phyloP scores from a whole-genome alignment of 1,284 basidiomycete species.

The Ceratobasidium sp. region DNA sequence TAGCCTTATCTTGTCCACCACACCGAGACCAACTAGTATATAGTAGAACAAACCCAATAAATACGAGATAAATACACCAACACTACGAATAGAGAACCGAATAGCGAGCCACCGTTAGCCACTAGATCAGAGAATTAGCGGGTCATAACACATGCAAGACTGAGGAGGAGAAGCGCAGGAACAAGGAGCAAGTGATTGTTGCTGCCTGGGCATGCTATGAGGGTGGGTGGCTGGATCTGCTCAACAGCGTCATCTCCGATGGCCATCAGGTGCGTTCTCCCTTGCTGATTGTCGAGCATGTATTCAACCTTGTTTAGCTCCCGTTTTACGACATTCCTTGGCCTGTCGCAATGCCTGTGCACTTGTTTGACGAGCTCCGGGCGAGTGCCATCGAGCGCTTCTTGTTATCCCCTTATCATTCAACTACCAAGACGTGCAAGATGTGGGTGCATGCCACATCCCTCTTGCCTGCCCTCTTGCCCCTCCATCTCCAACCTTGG shows the following conservation, averaged over 20 bases:
- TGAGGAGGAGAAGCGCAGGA: conserved; percentile 32
- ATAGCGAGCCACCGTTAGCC: too few relatives aligned
- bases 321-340: conserved; percentile 70
- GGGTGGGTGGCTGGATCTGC: conserved; percentile 45
- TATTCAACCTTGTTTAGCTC: conserved; percentile 23
- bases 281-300: neutral
- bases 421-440: conserved; percentile 59
- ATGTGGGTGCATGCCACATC: conserved; percentile 71
- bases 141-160: too few relatives aligned
- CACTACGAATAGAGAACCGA: too few relatives aligned
- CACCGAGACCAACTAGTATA: too few relatives aligned
- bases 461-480: too few relatives aligned
- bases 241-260: conserved; percentile 35
- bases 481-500: too few relatives aligned
- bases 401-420: conserved; percentile 64
- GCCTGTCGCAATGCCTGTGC: conserved; percentile 60
- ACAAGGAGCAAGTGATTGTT: conserved; percentile 39
- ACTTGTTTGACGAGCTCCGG: conserved; percentile 41
- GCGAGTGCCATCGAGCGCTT: conserved; percentile 63
- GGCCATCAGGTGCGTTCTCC: conserved; percentile 28
- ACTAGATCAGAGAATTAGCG: too few relatives aligned
- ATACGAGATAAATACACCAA: too few relatives aligned
- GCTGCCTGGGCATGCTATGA: conserved; percentile 49
- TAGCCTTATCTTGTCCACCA: too few relatives aligned
- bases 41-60: too few relatives aligned